Evolutionary conservation across 805 yeast species (phyloP).

Genomic region (Candida hispaniensis): DNA sequence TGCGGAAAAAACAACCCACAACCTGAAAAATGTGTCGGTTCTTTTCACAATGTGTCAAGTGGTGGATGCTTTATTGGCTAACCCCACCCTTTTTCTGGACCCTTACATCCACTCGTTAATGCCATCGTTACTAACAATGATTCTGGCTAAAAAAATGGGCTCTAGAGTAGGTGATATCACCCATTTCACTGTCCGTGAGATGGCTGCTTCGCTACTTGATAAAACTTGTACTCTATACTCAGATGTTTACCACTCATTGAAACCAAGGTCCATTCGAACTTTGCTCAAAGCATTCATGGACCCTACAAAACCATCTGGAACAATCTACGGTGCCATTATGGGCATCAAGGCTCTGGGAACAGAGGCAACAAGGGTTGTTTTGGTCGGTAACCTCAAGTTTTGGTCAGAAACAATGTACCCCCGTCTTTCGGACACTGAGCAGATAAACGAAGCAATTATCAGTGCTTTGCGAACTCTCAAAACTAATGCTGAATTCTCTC

Average conservation of each 20-base stretch:
- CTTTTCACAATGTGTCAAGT: conserved; percentile 82
- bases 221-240: conserved; percentile 74
- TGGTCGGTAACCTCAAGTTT: conserved; percentile 71
- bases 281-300: conserved; percentile 83
- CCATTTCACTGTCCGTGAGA: conserved; percentile 59
- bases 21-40: conserved; percentile 57
- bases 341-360: conserved; percentile 78
- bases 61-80: conserved; percentile 70
- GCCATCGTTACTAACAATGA: conserved; percentile 89
- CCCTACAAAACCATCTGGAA: conserved; percentile 70
- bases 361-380: conserved; percentile 74
- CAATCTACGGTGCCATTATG: conserved; percentile 82
- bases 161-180: conserved; percentile 26
- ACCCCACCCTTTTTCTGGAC: conserved; percentile 77
- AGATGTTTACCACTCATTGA: conserved; percentile 73
- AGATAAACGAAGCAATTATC: conserved; percentile 41
- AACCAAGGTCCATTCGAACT: conserved; percentile 90
- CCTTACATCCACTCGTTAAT: conserved; percentile 93
- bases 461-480: conserved; percentile 44
- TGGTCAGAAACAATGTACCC: conserved; percentile 40
- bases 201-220: conserved; percentile 72
- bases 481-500: conserved; percentile 20
- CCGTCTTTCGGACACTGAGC: conserved; percentile 33
- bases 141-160: conserved; percentile 85
- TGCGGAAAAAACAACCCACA: conserved; percentile 89